phyloP scores from a whole-genome alignment of 305 asterid species.

The Coffea humblotiana region DNA sequence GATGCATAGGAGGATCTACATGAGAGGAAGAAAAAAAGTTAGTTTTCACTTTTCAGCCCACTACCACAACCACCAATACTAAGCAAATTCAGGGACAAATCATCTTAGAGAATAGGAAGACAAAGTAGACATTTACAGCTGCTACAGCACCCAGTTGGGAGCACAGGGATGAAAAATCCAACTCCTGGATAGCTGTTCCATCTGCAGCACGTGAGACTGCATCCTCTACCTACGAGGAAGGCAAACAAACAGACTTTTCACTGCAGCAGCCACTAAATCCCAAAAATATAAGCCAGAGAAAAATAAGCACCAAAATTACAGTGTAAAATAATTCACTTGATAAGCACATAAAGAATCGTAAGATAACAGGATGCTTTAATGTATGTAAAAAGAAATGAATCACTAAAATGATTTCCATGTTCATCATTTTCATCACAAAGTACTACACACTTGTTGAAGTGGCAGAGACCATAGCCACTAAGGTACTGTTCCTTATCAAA shows the following conservation, averaged over 20 bases:
- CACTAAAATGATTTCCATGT: neutral
- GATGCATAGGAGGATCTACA: slow-evolving; percentile 87
- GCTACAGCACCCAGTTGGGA: slow-evolving; percentile 95
- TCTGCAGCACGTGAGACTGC: slow-evolving; percentile 91
- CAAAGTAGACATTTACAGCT: slow-evolving; percentile 55
- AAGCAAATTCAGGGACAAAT: slow-evolving; percentile 3
- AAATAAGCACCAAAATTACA: neutral
- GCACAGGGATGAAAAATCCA: slow-evolving; percentile 74
- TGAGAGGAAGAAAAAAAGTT: slow-evolving; percentile 22
- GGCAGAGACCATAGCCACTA: neutral
- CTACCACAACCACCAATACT: slow-evolving; percentile 22
- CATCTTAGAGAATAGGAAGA: slow-evolving; percentile 22
- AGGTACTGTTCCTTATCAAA: no score
- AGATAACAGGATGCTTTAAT: neutral
- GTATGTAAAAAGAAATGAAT: neutral
- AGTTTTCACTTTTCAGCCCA: neutral
- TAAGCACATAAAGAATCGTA: neutral
- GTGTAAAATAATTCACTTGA: neutral
- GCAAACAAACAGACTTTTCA: slow-evolving; percentile 15
- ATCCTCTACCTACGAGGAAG: slow-evolving; percentile 67
- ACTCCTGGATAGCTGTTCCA: slow-evolving; percentile 64
- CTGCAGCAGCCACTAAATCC: neutral
- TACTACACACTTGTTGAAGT: neutral
- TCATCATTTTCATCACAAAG: slow-evolving; percentile 5
- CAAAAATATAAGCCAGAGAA: neutral